Evolutionary conservation across 495 filamentous ascomycete genomes (phyloP), one percentile per base, ranked within the genome.

Genomic region (Penicillium cataractarum): DNA sequence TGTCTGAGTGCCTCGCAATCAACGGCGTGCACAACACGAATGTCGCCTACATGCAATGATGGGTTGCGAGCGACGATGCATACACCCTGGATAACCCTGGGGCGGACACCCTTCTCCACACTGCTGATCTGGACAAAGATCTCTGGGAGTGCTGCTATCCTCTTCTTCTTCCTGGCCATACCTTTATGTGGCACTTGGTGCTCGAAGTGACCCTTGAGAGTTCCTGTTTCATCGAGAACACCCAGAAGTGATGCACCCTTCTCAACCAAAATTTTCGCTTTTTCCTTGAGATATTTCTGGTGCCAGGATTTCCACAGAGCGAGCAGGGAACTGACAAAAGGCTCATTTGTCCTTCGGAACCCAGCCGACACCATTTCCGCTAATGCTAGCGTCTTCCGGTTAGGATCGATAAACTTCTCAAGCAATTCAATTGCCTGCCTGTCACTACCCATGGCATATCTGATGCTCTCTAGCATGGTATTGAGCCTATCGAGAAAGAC

Each of bases 1-100:
- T 97, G 89, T 35, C 82, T 80, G 7, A 99, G 82, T 10, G 77
- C 77, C 4, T 88, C 87, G 8, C 87, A 79, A 65, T 98, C 85
- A 15, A 98, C 90, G 10, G 95, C 96, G 39, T 83, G 80, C 13
- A 97, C 94, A 6, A 97, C 88, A 19, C 95, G 88, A 37, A 98
- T 86, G 72, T 98, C 95, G 3, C 95, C 95, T 0, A 94, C 90
- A 67, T 99, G 95, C 9, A 99, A 86, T 0, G 94, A 97, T 3
- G 95, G 95, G 65, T 98, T 99, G 4, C 95, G 89, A 15, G 92
- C 93, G 2, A 98, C 80, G 27, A 97, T 74, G 69, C 95, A 98
- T 13, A 91, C 67, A 0, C 92, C 93, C 50, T 87, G 81, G 39
- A 98, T 88, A 0, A 96, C 78, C 42, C 80, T 81, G 61, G 89